Base-by-base conservation (phyloP, 345 rosid genomes). In the Lepidium aucheri region DNA sequence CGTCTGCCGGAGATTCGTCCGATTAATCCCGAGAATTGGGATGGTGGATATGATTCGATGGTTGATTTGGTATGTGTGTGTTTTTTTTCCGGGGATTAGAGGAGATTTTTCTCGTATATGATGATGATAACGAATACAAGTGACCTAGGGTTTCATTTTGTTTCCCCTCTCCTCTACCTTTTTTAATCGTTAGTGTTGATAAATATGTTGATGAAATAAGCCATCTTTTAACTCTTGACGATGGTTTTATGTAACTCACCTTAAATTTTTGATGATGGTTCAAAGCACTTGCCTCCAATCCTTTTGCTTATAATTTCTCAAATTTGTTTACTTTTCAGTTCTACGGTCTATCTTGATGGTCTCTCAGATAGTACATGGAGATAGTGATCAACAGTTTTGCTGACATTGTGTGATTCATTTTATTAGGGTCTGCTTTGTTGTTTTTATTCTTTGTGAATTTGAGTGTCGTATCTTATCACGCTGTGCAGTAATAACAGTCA, bases 191-290 rank as follows among this genome's bases (percentile, higher is more conserved):
- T 60, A 59, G 42, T 70, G 68, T 44, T 3, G 46, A 69, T 70
- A 70, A 10, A 4, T n/a, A 1, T 70, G 62, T 70, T 61, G 3
- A 36, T 61, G 68, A 26, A 70, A 70, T 70, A 70, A 70, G 68
- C 26, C 2, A 39, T 52, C 55, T 60, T 60, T 60, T 61, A 52
- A 53, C 67, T 69, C 60, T 51, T 62, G 56, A 70, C 20, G 9
- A 70, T 70, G 74, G 56, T 44, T 52, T 52, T 41, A 41, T 60
- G 67, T 60, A 60, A 60, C 32, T 51, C 60, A 30, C 12, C 51
- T 20, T 51, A 1, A 14, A 4, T 24, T 50, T 68, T 68, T 56
- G 7, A 68, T 47, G 14, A 57, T 55, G 72, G 46, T 55, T 50
- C 52, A 24, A 49, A 36, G 57, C 59, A 50, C 14, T 51, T 68